Percentiles rank a stretch among this genome's conserved stretches.
These are phyloP conservation scores for Glycyrrhiza uralensis DNA, from an alignment of 306 rosid species.

Conservation along the genomic window DNA sequence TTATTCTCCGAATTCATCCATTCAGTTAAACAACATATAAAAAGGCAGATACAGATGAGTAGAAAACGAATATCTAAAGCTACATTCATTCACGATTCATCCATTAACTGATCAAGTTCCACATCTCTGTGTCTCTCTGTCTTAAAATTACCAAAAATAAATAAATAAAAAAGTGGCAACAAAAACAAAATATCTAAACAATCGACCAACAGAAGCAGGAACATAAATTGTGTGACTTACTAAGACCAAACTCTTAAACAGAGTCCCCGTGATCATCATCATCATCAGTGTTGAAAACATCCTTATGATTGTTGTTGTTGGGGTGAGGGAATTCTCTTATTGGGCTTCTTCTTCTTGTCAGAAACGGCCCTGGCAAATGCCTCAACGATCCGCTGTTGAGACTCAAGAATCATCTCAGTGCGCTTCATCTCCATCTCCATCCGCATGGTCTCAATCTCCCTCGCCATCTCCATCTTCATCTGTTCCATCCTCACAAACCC, in stretches of 20 bases:
- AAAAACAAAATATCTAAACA: neutral
- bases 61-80: neutral
- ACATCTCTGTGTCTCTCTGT: neutral
- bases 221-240: neutral
- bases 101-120: neutral
- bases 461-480: conserved; percentile 98
- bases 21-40: neutral
- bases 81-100: conserved; percentile 4
- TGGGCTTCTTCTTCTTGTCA: conserved; percentile 60
- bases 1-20: neutral
- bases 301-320: conserved; percentile 48
- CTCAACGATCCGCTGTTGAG: conserved; percentile 85
- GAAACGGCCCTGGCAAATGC: conserved; percentile 86
- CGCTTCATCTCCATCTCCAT: conserved; percentile 99
- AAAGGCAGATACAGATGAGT: neutral
- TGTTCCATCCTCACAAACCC: conserved; percentile 93
- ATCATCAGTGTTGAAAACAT: neutral
- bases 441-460: conserved; percentile 79
- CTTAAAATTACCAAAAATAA: neutral
- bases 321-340: conserved; percentile 54
- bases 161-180: neutral
- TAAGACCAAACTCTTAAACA: neutral
- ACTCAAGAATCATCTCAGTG: conserved; percentile 89
- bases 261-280: neutral
- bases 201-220: neutral